These are phyloP conservation scores for Oryza coarctata DNA, from an alignment of 176 grass and related monocot species.

Conservation along the genomic window DNA sequence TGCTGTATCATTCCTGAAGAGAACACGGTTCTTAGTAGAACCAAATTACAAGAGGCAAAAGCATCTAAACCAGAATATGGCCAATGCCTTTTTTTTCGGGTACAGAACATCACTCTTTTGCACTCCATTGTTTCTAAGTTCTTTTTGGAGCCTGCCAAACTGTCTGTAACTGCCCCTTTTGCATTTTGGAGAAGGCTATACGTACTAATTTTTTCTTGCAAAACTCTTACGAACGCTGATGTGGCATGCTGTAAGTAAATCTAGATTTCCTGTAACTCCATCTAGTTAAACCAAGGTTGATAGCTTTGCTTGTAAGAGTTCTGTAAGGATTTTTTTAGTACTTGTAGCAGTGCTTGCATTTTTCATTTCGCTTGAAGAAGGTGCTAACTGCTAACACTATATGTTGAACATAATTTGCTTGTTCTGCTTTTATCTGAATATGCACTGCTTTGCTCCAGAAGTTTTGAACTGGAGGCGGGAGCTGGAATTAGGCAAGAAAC, in stretches of 20 bases:
- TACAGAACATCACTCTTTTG: not conserved
- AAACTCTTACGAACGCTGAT: no score
- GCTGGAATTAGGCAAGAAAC: not conserved
- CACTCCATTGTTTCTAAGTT: not conserved
- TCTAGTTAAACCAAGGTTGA: no score
- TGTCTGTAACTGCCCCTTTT: not conserved
- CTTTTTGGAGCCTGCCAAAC: not conserved
- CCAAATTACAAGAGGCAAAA: conserved; percentile 11
- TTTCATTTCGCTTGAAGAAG: not conserved
- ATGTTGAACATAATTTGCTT: not conserved
- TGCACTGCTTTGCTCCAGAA: not conserved
- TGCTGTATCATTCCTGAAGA: not conserved
- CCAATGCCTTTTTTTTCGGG: not conserved
- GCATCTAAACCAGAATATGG: conserved; percentile 2
- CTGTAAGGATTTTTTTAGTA: no score
- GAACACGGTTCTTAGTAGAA: not conserved
- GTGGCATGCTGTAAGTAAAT: no score
- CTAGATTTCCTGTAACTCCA: no score
- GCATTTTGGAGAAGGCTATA: no score
- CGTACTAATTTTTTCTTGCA: no score
- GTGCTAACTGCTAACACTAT: not conserved
- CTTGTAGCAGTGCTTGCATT: no score
- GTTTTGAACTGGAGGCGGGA: not conserved
- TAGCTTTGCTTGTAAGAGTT: no score
- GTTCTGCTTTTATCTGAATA: not conserved